Evolutionary conservation across 2,329 filamentous ascomycete genomes (phyloP), one percentile per base, ranked within the genome.

Genomic region (Penicillium sp.): DNA sequence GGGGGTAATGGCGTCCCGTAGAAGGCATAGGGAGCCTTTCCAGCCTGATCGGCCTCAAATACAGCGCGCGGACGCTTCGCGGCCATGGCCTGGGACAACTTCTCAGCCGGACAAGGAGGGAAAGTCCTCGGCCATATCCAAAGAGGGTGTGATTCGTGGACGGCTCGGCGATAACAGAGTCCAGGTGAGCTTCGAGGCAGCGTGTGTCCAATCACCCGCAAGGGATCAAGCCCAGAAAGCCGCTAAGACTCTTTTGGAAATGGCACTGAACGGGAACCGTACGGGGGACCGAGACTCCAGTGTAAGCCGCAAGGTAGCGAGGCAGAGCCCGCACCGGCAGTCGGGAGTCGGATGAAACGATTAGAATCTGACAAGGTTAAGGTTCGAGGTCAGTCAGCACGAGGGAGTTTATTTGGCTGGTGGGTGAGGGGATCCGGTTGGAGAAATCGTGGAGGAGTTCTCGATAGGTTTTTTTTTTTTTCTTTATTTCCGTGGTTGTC

Each of bases 1-100:
- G 91, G 86, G 0, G 93, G 93, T 16, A 99, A 83, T 8, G 93
- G 89, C 2, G 92, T 97, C 73, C 95, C 95, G 75, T 90, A 96
- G 59, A 89, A 73, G 58, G 89, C 90, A 76, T 87, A 96, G 0
- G 91, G 89, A 14, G 91, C 28, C 10, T 26, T 42, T 16, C 28
- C 19, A 8, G 83, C 80, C 76, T 87, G 83, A 71, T 94, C 89
- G 70, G 88, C 86, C 80, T 96, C 93, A 77, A 91, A 96, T 69
- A 87, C 84, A 69, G 86, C 86, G 71, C 89, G 89, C 70, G 89
- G 89, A 78, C 93, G 88, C 86, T 95, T 98, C 26, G 62, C 46
- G 48, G 65, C 59, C 65, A 66, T 66, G 55, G 19, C 59, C 25
- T 30, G 43, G 38, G 40, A 25, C 35, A 35, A 35, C n/a, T 30